Base-by-base conservation (phyloP, 768 basidiomycete species). In the Lenzites betulinus region DNA sequence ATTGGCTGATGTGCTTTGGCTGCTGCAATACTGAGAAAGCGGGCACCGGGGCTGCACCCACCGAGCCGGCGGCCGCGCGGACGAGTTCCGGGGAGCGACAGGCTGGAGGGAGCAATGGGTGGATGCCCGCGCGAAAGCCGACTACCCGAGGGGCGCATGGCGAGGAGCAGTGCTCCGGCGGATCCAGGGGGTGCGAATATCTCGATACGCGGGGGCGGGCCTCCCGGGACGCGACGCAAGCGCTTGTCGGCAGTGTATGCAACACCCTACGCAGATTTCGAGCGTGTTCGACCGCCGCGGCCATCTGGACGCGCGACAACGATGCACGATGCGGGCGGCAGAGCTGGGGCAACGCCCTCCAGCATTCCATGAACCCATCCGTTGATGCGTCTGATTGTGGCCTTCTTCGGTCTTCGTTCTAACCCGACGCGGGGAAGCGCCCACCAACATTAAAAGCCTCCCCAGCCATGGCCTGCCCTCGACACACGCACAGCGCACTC, bases 361-460 rank as follows among this genome's bases (percentile, higher is more conserved):
- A 5, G 35, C 33, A 48, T 58, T 58, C 48, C 38, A 42, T 33
- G 42, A 12, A 39, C 38, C 39, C n/a, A 47, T 42, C 9, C 30
- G 38, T 15, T 47, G 42, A 38, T 43, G 47, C 54, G 47, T 51
- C 56, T 58, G 56, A 58, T 58, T 58, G 39, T 51, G 48, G 56
- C 39, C 56, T 41, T 33, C n/a, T 25, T 58, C 56, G 56, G 56
- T 28, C 48, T 58, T 39, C 39, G 39, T 20, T n/a, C 56, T 42
- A n/a, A 28, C 56, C 56, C 56, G 56, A 58, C 26, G 6, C 38
- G 44, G 12, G 30, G 15, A 53, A 46, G 61, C 61, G 61, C 61
- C 55, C 38, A 22, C 18, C n/a, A 55, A 55, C 41, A 39, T 54
- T 59, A 63, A 54, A 63, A 51, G 36, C 57, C 46, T 48, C 43